Evolutionary conservation across 352 stramenopile species (phyloP).

Genomic region (Phytophthora nicotianae): DNA sequence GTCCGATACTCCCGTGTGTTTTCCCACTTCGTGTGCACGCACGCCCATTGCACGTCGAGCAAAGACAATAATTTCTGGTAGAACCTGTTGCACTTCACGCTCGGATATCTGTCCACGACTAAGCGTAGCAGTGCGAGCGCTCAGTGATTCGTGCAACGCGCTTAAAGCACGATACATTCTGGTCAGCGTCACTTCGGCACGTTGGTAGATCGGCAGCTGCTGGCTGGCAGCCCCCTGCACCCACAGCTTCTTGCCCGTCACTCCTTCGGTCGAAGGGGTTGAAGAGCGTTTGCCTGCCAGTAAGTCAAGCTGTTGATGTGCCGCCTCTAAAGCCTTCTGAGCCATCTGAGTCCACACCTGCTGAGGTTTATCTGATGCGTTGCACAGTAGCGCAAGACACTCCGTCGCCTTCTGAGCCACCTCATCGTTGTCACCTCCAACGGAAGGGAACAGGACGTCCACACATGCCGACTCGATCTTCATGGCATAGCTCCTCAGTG

Average conservation of each 20-base stretch:
- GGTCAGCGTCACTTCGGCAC: constrained; percentile 46
- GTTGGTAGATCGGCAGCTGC: constrained; percentile 61
- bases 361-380: constrained; percentile 67
- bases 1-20: constrained; percentile 81
- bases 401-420: constrained; percentile 28
- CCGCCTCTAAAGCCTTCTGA: constrained; percentile 61
- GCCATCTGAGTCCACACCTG: constrained; percentile 70
- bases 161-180: constrained; percentile 46
- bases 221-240: constrained; percentile 43
- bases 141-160: constrained; percentile 51
- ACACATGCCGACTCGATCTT: constrained; percentile 72
- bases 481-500: constrained; percentile 54
- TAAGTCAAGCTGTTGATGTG: constrained; percentile 70
- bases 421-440: constrained; percentile 25
- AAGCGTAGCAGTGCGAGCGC: constrained; percentile 35
- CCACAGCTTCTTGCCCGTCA: constrained; percentile 68
- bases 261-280: constrained; percentile 18
- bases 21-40: constrained; percentile 74
- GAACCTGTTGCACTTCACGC: constrained; percentile 72
- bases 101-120: constrained; percentile 58
- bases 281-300: constrained; percentile 59
- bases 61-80: constrained; percentile 59
- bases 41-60: constrained; percentile 65
- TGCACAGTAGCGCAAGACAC: constrained; percentile 60
- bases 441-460: constrained; percentile 29